phyloP scores from a whole-genome alignment of 805 yeast species.

The Kuraishia cidri region DNA sequence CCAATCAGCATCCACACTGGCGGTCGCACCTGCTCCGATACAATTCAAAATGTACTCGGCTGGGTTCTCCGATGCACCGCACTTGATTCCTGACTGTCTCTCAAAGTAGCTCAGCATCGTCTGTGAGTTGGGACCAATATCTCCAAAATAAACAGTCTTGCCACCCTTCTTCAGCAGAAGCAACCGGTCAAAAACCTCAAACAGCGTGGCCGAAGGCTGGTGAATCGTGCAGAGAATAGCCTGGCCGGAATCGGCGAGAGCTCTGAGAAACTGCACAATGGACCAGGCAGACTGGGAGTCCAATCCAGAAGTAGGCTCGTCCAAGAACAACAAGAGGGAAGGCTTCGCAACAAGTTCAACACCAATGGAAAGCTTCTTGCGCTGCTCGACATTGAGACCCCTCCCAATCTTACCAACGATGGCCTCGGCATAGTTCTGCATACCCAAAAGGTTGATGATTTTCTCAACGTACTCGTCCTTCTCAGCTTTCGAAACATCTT shows the following conservation, averaged over 20 bases:
- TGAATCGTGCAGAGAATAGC: conserved; percentile 48
- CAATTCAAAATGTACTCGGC: conserved; percentile 36
- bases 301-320: conserved; percentile 46
- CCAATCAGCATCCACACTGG: conserved; percentile 25
- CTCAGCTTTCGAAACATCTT: conserved; percentile 22
- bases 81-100: conserved; percentile 27
- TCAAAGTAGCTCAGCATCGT: conserved; percentile 25
- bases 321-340: conserved; percentile 32
- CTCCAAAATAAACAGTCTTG: conserved; percentile 32
- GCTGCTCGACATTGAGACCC: conserved; percentile 32
- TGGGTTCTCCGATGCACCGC: conserved; percentile 29
- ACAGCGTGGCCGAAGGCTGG: conserved; percentile 43
- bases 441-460: conserved; percentile 30
- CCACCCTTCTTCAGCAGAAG: conserved; percentile 42
- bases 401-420: conserved; percentile 26
- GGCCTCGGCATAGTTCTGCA: conserved; percentile 38
- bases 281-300: conserved; percentile 47
- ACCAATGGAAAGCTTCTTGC: conserved; percentile 33
- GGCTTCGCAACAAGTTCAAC: conserved; percentile 41
- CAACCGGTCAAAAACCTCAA: conserved; percentile 37
- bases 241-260: conserved; percentile 37
- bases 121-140: conserved; percentile 24
- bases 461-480: conserved; percentile 33
- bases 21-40: conserved; percentile 36
- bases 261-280: conserved; percentile 33